phyloP scores from a whole-genome alignment of 805 yeast species.

The Hanseniaspora taiwanica region DNA sequence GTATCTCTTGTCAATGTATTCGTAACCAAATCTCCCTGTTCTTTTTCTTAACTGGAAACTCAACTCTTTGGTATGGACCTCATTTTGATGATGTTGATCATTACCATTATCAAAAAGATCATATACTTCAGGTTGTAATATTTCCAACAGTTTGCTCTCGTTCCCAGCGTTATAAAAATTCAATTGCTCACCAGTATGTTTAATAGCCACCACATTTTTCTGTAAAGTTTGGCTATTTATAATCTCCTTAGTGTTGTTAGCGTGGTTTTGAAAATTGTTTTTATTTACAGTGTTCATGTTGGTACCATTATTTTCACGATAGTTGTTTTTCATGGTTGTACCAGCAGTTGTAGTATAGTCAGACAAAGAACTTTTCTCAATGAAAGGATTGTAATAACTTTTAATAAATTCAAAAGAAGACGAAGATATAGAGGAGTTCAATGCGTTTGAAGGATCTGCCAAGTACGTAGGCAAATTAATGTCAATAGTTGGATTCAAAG shows the following conservation, averaged over 20 bases:
- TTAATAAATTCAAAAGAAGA: constrained; percentile 53
- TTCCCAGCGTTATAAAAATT: constrained; percentile 23
- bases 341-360: not conserved
- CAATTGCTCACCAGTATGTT: constrained; percentile 11
- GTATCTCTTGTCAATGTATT: constrained; percentile 65
- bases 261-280: not conserved
- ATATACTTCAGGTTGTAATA: not conserved
- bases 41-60: constrained; percentile 59
- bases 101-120: constrained; percentile 9
- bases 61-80: constrained; percentile 24
- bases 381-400: constrained; percentile 32
- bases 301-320: too few relatives aligned
- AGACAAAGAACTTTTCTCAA: constrained; percentile 14
- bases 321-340: too few relatives aligned
- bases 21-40: constrained; percentile 54
- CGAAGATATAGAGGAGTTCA: constrained; percentile 68
- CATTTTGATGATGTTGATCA: constrained; percentile 9
- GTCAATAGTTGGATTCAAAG: constrained; percentile 68
- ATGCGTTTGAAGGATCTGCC: constrained; percentile 50
- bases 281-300: too few relatives aligned
- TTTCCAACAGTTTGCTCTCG: constrained; percentile 22
- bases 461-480: constrained; percentile 41
- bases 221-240: constrained; percentile 10
- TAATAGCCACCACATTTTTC: constrained; percentile 20
- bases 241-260: not conserved